phyloP scores from a whole-genome alignment of 306 rosid genomes.

The Acacia confusa region DNA sequence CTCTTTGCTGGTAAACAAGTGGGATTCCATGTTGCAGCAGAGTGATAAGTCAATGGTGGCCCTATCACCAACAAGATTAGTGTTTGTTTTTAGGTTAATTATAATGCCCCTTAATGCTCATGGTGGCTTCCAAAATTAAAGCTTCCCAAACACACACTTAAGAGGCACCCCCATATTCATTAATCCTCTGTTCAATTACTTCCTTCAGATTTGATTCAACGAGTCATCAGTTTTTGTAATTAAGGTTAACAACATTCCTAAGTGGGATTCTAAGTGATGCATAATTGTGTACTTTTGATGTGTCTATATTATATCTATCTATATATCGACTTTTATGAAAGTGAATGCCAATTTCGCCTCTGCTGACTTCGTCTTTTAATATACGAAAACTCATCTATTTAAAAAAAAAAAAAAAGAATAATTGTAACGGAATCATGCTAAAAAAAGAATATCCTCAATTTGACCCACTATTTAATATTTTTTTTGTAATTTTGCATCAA shows the following conservation, averaged over 20 bases:
- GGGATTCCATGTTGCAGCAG: slow-evolving; percentile 46
- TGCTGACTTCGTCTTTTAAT: not conserved
- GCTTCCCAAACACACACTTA: not conserved
- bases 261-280: not conserved
- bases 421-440: not conserved
- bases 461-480: not conserved
- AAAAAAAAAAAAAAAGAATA: not conserved
- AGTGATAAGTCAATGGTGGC: slow-evolving; percentile 45
- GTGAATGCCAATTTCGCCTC: not conserved
- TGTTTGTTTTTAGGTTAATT: slow-evolving; percentile 36
- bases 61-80: slow-evolving; percentile 39
- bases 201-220: not conserved
- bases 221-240: slow-evolving; percentile 4
- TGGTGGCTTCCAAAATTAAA: slow-evolving; percentile 20
- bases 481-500: slow-evolving; percentile 10
- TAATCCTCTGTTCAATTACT: not conserved
- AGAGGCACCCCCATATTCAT: slow-evolving; percentile 10
- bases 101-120: slow-evolving; percentile 18
- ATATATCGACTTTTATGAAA: not conserved
- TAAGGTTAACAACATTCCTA: not conserved
- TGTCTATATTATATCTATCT: not conserved
- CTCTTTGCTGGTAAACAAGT: slow-evolving; percentile 37
- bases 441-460: slow-evolving; percentile 17
- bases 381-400: not conserved
- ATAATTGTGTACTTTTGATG: not conserved